A percentile compares a stretch with the other conserved stretches of the same genome.
Conservation (phyloP, 129 eudicot species). For the Dittrichia graveolens region DNA sequence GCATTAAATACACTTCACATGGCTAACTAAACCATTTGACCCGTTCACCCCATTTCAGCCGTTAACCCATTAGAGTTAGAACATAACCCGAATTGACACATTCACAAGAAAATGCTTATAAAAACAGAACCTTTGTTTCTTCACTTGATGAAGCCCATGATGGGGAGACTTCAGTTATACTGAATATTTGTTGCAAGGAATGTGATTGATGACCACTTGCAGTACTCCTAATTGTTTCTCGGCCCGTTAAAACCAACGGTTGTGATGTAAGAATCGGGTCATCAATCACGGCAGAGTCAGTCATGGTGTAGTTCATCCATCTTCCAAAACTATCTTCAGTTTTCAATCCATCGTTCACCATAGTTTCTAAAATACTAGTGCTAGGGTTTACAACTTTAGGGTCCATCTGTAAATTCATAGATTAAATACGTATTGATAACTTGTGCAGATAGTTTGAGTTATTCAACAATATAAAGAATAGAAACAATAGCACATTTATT, state of each 20-base stretch:
- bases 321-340: slow-evolving; percentile 74
- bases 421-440: slow-evolving; percentile 25
- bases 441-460: slow-evolving; percentile 23
- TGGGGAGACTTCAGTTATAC: slow-evolving; percentile 81
- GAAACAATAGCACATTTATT: background rate
- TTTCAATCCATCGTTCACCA: slow-evolving; percentile 44
- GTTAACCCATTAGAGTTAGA: background rate
- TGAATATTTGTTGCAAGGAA: slow-evolving; percentile 52
- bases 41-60: background rate
- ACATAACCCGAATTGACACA: background rate
- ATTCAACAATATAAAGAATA: slow-evolving; percentile 14
- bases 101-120: slow-evolving; percentile 2
- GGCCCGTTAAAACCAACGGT: slow-evolving; percentile 43
- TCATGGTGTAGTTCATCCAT: slow-evolving; percentile 67
- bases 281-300: slow-evolving; percentile 66
- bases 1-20: background rate
- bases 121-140: slow-evolving; percentile 76
- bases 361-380: slow-evolving; percentile 32
- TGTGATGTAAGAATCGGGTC: slow-evolving; percentile 39
- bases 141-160: slow-evolving; percentile 78
- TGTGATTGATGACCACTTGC: slow-evolving; percentile 34
- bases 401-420: slow-evolving; percentile 28
- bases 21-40: background rate
- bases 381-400: slow-evolving; percentile 32
- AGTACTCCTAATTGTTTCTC: slow-evolving; percentile 31